Base-by-base conservation (phyloP, 1,284 basidiomycete species). In the Cutaneotrichosporon cavernicola region DNA sequence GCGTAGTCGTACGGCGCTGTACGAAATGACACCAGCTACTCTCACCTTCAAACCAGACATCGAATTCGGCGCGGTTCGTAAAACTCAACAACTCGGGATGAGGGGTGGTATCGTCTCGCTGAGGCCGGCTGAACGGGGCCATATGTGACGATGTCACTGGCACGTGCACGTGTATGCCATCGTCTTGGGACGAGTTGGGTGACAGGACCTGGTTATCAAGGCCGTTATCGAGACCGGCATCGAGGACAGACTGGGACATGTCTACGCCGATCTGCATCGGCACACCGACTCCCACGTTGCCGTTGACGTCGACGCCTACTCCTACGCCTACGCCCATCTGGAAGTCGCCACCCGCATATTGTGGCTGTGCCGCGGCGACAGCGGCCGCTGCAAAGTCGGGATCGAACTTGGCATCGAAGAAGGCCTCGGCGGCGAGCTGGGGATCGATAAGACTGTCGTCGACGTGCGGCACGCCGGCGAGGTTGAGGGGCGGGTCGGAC, bases 21-120 rank as follows among this genome's bases (percentile, higher is more conserved):
- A 80, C 78, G 57, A 72, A 78, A 68, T 80, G 78, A 68, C 78
- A 80, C 78, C 78, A 80, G 53, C 67, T 70, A 43, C 63, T 69
- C 66, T 80, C 78, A 21, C 73, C 76, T 56, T 71, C 69, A 21
- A 80, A 65, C 78, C 78, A 80, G 5, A 62, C 67, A 0, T 75
- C 67, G 57, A 80, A 80, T 50, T 74, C 66, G 30, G 60, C 64
- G 49, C 69, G 62, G 49, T 63, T 71, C 1, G 55, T 46, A 55
- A 80, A 80, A 13, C 55, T 51, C 5, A 73, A 62, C 32, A 70
- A 58, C 52, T 73, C 64, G 4, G 78, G 78, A 67, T 71, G 67
- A 10, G 74, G 74, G n/a, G 73, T 73, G 8, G 65, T 57, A 9
- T 72, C 72, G 49, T 66, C 66, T n/a, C 77, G 65, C 16, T 71